Conservation (phyloP, 495 filamentous ascomycete genomes). For the Neurospora sp. region DNA sequence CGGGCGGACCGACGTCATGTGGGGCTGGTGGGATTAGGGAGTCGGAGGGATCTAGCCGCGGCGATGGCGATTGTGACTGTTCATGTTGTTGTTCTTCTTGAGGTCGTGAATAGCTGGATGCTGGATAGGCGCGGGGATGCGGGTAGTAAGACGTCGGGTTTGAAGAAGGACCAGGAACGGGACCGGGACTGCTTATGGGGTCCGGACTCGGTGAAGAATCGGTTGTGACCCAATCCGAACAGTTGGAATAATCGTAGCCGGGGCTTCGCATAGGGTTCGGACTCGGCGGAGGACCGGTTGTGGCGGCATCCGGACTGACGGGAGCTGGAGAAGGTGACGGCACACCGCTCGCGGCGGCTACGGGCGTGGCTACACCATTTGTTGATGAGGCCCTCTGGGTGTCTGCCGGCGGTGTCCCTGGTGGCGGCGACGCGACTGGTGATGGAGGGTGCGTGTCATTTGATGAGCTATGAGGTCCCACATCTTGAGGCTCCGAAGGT, state of each 20-base stretch:
- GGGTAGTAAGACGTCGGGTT: neutral
- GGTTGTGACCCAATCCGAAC: neutral
- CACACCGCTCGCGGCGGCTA: neutral
- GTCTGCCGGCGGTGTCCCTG: neutral
- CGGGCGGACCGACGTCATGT: neutral
- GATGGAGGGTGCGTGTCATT: neutral
- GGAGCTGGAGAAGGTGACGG: neutral
- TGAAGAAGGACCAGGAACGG: neutral
- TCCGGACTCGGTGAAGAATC: neutral
- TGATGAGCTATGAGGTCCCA: neutral
- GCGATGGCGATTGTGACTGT: neutral
- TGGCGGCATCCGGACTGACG: neutral
- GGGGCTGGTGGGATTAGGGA: neutral
- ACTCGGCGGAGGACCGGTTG: neutral
- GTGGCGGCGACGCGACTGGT: neutral
- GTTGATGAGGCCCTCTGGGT: neutral
- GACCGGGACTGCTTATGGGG: neutral
- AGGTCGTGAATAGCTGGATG: neutral
- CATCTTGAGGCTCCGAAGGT: neutral
- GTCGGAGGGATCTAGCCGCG: neutral
- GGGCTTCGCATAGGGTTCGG: neutral
- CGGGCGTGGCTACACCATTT: neutral
- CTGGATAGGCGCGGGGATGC: neutral
- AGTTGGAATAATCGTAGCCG: neutral
- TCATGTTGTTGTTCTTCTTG: neutral